Evolutionary conservation across 345 rosid species (phyloP).

Genomic region (Carallia pectinifolia): DNA sequence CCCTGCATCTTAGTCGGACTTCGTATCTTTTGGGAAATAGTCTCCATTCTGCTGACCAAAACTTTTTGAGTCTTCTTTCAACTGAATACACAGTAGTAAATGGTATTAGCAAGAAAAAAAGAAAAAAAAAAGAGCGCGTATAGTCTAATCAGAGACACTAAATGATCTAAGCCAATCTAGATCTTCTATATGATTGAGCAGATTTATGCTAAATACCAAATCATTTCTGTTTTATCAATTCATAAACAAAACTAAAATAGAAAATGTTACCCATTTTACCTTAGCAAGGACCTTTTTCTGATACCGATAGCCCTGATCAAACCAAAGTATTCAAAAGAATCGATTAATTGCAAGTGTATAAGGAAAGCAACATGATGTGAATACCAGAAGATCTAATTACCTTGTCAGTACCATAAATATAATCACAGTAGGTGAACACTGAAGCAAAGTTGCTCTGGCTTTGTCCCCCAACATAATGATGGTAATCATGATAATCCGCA

Average conservation of each 20-base stretch:
- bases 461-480: constrained; percentile 97
- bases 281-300: constrained; percentile 75
- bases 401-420: constrained; percentile 33
- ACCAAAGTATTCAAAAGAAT: constrained; percentile 13
- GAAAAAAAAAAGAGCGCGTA: neutral
- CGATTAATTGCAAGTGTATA: constrained; percentile 5
- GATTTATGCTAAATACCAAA: neutral
- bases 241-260: neutral
- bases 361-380: too few species aligned
- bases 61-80: constrained; percentile 36
- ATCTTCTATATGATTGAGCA: neutral
- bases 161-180: neutral
- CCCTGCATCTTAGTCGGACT: constrained; percentile 32
- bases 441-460: constrained; percentile 99
- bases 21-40: constrained; percentile 17
- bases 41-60: constrained; percentile 33
- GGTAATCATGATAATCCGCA: constrained; percentile 95
- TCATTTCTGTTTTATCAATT: neutral
- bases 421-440: constrained; percentile 94
- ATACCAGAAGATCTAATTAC: too few species aligned
- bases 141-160: neutral
- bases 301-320: constrained; percentile 74
- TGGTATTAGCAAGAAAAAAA: constrained; percentile 8
- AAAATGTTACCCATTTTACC: constrained; percentile 35
- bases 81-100: constrained; percentile 27